These are phyloP conservation scores for Tolypocladium pustulatum DNA, from an alignment of 2,329 filamentous ascomycete genomes.

Conservation along the genomic window DNA sequence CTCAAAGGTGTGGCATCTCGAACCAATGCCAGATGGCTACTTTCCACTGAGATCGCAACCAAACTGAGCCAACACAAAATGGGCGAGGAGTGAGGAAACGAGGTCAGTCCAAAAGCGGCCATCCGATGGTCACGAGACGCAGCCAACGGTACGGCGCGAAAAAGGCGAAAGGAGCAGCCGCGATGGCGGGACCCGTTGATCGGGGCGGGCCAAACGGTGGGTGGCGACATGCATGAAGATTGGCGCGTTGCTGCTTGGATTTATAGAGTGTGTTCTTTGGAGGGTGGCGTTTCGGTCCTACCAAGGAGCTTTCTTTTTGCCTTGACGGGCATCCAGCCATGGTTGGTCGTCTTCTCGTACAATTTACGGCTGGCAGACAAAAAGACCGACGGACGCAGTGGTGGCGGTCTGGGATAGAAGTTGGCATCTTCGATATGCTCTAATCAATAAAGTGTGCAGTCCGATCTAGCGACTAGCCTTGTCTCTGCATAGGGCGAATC, in stretches of 20 bases:
- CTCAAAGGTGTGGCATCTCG: conserved; percentile 43
- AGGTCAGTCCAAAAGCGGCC: not conserved
- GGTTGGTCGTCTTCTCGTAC: not conserved
- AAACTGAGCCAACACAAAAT: conserved; percentile 28
- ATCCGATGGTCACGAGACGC: not conserved
- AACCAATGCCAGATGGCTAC: conserved; percentile 49
- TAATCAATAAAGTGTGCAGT: not conserved
- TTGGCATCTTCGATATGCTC: not conserved
- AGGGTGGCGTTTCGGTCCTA: conserved; percentile 2
- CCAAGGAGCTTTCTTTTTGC: not conserved
- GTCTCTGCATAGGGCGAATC: not conserved
- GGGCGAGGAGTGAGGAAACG: not conserved
- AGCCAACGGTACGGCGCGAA: not conserved
- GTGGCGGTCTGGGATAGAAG: not conserved
- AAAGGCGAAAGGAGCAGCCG: not conserved
- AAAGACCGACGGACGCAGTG: not conserved
- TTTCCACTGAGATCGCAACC: conserved; percentile 46
- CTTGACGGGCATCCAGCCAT: not conserved
- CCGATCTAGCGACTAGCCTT: not conserved
- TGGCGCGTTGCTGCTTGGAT: conserved; percentile 2
- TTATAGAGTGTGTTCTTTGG: conserved; percentile 1
- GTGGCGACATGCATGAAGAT: conserved; percentile 2
- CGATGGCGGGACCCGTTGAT: not conserved
- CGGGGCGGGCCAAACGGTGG: not conserved
- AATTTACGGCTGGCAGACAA: not conserved